A percentile compares a stretch with the other conserved stretches of the same genome.
Conservation (phyloP, 805 yeast species). For the Saccharomycopsis fodiens region DNA sequence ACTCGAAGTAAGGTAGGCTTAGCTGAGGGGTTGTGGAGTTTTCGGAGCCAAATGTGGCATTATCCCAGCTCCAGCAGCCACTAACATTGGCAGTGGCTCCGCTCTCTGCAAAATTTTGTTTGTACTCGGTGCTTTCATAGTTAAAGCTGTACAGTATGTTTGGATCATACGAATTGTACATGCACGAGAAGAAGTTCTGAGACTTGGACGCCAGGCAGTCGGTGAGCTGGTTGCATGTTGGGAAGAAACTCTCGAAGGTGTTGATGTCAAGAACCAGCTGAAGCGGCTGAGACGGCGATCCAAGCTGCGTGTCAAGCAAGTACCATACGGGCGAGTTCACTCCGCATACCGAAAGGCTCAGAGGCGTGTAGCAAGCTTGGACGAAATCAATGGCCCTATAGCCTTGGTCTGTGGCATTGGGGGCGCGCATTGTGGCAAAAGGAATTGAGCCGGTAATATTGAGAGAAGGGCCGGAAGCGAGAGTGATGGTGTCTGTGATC, state of each 20-base stretch:
- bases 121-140: constrained; percentile 11
- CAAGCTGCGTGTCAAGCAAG: constrained; percentile 8
- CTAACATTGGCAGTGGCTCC: constrained; percentile 2
- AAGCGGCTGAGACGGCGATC: constrained; percentile 16
- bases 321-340: constrained; percentile 19
- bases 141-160: constrained; percentile 16
- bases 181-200: constrained; percentile 13
- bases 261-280: constrained; percentile 17
- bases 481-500: not conserved
- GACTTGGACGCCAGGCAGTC: constrained; percentile 15
- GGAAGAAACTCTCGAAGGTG: constrained; percentile 13
- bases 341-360: constrained; percentile 16
- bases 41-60: constrained; percentile 11
- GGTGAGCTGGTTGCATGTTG: constrained; percentile 16
- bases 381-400: constrained; percentile 10
- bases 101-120: constrained; percentile 15
- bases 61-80: constrained; percentile 21
- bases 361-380: constrained; percentile 19
- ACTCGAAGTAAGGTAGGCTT: constrained; percentile 11
- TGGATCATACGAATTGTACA: constrained; percentile 16
- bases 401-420: not conserved
- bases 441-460: not conserved
- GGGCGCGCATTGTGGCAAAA: not conserved
- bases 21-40: constrained; percentile 1
- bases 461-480: not conserved